A percentile compares a stretch with the other conserved stretches of the same genome.
Conservation (phyloP, 148 eudicot genomes). For the Silene uniflora region DNA sequence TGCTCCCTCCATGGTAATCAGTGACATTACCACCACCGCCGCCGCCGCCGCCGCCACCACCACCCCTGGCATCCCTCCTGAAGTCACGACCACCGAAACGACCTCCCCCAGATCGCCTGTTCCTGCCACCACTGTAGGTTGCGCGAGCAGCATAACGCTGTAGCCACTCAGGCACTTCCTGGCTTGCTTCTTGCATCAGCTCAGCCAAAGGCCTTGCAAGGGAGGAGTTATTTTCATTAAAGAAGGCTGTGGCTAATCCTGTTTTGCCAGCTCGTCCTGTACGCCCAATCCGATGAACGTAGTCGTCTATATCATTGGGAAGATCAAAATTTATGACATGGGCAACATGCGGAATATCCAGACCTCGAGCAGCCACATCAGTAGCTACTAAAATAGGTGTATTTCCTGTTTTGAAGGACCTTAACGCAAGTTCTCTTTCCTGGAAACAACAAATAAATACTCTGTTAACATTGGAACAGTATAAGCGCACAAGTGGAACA, state of each 20-base stretch:
- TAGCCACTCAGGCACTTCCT: constrained; percentile 80
- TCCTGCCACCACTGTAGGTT: constrained; percentile 51
- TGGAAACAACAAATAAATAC: constrained; percentile 21
- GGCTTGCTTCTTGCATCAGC: constrained; percentile 80
- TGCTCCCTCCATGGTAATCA: constrained; percentile 30
- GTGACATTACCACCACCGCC: constrained; percentile 27
- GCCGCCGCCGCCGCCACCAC: constrained; percentile 29
- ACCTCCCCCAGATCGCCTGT: constrained; percentile 45
- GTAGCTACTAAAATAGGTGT: constrained; percentile 87
- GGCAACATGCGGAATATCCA: constrained; percentile 83
- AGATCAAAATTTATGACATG: constrained; percentile 86
- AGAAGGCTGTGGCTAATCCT: constrained; percentile 88
- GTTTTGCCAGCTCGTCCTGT: constrained; percentile 92
- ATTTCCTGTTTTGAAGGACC: constrained; percentile 70
- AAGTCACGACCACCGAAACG: constrained; percentile 71
- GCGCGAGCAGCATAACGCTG: constrained; percentile 51
- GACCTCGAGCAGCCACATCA: constrained; percentile 91
- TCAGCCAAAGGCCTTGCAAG: constrained; percentile 61
- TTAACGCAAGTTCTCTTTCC: constrained; percentile 83
- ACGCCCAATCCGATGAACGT: constrained; percentile 85
- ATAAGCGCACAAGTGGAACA: not conserved
- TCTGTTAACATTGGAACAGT: not conserved
- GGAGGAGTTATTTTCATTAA: constrained; percentile 61
- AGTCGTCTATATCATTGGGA: constrained; percentile 82
- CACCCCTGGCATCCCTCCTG: constrained; percentile 44